Evolutionary conservation across 164 flowering plant genomes (phyloP).

Genomic region (Tinospora cordifolia): DNA sequence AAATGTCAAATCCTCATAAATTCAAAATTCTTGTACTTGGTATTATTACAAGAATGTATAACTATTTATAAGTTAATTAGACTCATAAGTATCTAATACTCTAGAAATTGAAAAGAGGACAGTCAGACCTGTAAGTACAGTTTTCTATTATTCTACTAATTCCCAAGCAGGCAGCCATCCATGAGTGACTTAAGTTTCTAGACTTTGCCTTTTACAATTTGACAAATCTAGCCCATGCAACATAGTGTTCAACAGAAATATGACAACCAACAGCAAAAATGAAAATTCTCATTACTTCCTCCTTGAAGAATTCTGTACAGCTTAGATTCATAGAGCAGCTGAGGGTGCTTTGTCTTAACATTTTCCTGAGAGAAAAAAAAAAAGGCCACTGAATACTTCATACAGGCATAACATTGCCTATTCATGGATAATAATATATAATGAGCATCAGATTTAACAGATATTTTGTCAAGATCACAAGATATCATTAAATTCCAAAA

Average conservation of each 20-base stretch:
- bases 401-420: neutral
- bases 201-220: no score
- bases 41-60: no score
- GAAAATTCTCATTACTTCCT: constrained; percentile 53
- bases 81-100: no score
- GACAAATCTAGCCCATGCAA: neutral
- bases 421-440: neutral
- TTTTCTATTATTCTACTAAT: no score
- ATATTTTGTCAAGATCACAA: neutral
- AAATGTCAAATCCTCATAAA: no score
- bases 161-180: no score
- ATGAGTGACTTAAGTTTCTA: no score
- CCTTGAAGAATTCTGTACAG: constrained; percentile 80
- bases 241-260: neutral
- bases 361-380: constrained; percentile 50
- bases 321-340: constrained; percentile 75
- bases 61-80: no score
- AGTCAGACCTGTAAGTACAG: no score
- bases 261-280: neutral
- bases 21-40: no score
- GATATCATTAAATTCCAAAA: neutral
- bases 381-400: neutral
- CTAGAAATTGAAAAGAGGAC: no score
- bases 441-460: neutral
- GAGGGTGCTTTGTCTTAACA: constrained; percentile 92